Evolutionary conservation across 805 yeast genomes (phyloP), one percentile per base, ranked within the genome.

Genomic region (Clavispora phyllophila): DNA sequence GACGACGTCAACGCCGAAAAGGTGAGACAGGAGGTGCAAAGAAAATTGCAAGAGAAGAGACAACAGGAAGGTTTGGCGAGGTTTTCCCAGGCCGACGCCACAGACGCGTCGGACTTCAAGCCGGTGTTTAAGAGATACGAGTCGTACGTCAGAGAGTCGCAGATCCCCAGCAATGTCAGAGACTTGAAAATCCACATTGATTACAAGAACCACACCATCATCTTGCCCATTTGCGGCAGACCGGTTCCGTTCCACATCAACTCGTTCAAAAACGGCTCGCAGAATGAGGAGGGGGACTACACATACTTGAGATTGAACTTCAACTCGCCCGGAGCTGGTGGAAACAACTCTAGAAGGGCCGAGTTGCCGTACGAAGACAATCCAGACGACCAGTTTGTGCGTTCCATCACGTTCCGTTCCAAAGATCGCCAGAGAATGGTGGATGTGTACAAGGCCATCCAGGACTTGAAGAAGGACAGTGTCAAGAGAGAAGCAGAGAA

Each of bases 201-300:
- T 61, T 74, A 79, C 61, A 87, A 86, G 57, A 78, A 85, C 44
- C 96, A 90, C 65, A 86, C 97, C 1, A 84, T 91, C 43, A 79
- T 91, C 47, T 69, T 91, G 45, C 99, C 99, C 40, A 84, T 91
- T 45, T 79, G 84, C 56, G 99, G 99, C 49, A 77, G 98, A 57
- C 97, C 98, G 1, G 98, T 93, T 40, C 99, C 99, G 19, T 91
- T 93, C 73, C 99, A 91, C 62, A 89, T 91, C 58, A 88, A 88
- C 62, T 74, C 97, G 4, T 90, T 86, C 68, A 91, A 90, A 58
- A 90, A 87, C 60, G 98, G 96, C 39, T 85, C 96, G 9, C 90
- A 89, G 58, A 87, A 84, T 50, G 99, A 93, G 58, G 98, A 93
- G 70, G 98, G 97, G 41, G 97, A 90, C 53, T 89, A 78, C 62